Base-by-base conservation (phyloP, 768 basidiomycete species). In the Psilocybe cubensis region DNA sequence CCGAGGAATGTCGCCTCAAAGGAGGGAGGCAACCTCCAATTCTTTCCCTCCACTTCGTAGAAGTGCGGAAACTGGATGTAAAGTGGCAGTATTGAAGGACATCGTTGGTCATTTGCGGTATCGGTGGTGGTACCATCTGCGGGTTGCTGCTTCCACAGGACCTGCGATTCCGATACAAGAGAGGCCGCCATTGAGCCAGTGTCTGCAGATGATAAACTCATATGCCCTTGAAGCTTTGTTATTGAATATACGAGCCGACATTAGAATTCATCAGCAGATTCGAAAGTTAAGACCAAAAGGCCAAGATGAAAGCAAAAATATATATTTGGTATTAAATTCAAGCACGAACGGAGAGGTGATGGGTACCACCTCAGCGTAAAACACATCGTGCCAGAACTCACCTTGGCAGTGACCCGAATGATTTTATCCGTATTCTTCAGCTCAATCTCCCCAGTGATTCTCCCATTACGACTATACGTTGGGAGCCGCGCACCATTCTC, bases 41-140 rank as follows among this genome's bases (percentile, higher is more conserved):
- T 49, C 42, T 65, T 68, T 7, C 67, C 72, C 1, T 72, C 68
- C 18, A 66, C 60, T 41, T 63, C 54, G 55, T 73, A 78, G 11
- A 66, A 69, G 48, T 54, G 46, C 7, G 77, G 77, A 54, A 79
- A 72, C 24, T 66, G 68, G 24, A 79, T 51, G 18, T 66, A 64
- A 49, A 80, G 74, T 20, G 75, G 72, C 14, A 79, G 67, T 18
- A 74, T 64, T 20, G 73, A 72, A 6, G 79, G 77, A 63, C 78
- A 79, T 50, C 48, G 59, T n/a, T 29, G 41, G 27, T 54, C 58
- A 24, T 20, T 23, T 4, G 31, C 35, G 11, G 43, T 24, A 3
- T 54, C 40, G 14, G 38, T 40, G 11, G 42, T 40, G 11, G 42
- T 20, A 10, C 33, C 25, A 12, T 45, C 53, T 24, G 23, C 20